A percentile compares a stretch with the other conserved stretches of the same genome.
These are phyloP conservation scores for Pelomyxa schiedti DNA, from an alignment of 78 protist species.

Conservation along the genomic window DNA sequence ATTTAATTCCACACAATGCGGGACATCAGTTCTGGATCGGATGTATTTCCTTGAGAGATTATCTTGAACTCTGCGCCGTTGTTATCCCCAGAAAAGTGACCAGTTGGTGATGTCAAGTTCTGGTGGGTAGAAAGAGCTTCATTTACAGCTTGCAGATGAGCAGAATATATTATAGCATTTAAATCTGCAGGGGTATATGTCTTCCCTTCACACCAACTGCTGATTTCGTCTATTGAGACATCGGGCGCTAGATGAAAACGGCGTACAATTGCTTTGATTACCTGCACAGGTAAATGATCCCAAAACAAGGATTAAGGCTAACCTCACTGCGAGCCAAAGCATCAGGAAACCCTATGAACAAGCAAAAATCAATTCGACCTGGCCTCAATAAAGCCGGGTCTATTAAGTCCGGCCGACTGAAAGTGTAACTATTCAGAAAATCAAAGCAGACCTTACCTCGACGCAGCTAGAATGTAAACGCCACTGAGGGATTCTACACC, in stretches of 20 bases:
- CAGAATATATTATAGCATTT: constrained; percentile 42
- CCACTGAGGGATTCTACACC: constrained; percentile 80
- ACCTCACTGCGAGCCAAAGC: background rate
- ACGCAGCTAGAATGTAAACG: constrained; percentile 82
- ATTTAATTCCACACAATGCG: too few species aligned
- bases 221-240: background rate
- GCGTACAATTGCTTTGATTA: background rate
- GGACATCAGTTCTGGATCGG: too few species aligned
- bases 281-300: constrained; percentile 3
- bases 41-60: too few species aligned
- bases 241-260: background rate
- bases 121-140: too few species aligned
- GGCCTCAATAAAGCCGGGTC: constrained; percentile 94
- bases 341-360: constrained; percentile 54
- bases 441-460: constrained; percentile 8
- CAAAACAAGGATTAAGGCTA: constrained; percentile 34
- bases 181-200: constrained; percentile 56
- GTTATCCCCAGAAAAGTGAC: too few species aligned
- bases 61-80: too few species aligned
- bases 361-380: constrained; percentile 76
- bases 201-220: background rate
- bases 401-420: constrained; percentile 69
- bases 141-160: constrained; percentile 36
- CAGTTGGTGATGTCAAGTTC: too few species aligned
- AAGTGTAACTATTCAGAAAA: background rate